Conservation (phyloP, 768 basidiomycete genomes). For the Myochromella boudieri region DNA sequence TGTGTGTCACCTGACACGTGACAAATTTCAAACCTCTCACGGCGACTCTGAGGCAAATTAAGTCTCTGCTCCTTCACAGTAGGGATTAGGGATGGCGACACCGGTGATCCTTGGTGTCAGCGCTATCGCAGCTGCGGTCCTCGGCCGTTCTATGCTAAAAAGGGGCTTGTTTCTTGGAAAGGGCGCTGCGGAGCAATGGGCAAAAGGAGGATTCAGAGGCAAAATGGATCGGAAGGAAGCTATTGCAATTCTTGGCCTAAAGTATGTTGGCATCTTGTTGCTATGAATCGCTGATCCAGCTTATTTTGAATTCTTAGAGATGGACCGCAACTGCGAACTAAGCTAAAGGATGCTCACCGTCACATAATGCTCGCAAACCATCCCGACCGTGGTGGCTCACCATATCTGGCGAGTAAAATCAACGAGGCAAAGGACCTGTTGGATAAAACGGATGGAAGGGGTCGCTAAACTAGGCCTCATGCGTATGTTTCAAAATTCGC, state of each 20-base stretch:
- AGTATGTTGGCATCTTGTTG: constrained; percentile 55
- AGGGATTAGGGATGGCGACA: too few species aligned
- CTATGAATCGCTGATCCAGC: constrained; percentile 5
- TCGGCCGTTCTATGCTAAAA: constrained; percentile 70
- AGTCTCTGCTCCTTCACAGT: too few species aligned
- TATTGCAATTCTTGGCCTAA: constrained; percentile 85
- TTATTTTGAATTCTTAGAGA: constrained; percentile 54
- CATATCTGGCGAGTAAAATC: constrained; percentile 97
- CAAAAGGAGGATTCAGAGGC: constrained; percentile 88
- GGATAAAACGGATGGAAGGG: constrained; percentile 76
- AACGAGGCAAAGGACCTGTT: constrained; percentile 96
- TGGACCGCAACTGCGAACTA: constrained; percentile 67
- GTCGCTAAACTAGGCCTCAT: too few species aligned
- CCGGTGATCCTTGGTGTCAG: constrained; percentile 75
- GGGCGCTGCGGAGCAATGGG: constrained; percentile 79
- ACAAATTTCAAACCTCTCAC: too few species aligned
- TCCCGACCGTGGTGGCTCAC: constrained; percentile 97
- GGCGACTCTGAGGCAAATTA: too few species aligned
- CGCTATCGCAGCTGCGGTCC: constrained; percentile 73
- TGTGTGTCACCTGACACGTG: too few species aligned
- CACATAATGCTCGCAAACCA: constrained; percentile 98
- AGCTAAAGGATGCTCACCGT: constrained; percentile 93
- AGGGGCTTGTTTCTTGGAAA: constrained; percentile 58
- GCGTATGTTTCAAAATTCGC: too few species aligned
- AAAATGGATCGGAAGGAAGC: constrained; percentile 98